Conservation (phyloP, 148 eudicot genomes). For the Chenopodium album region DNA sequence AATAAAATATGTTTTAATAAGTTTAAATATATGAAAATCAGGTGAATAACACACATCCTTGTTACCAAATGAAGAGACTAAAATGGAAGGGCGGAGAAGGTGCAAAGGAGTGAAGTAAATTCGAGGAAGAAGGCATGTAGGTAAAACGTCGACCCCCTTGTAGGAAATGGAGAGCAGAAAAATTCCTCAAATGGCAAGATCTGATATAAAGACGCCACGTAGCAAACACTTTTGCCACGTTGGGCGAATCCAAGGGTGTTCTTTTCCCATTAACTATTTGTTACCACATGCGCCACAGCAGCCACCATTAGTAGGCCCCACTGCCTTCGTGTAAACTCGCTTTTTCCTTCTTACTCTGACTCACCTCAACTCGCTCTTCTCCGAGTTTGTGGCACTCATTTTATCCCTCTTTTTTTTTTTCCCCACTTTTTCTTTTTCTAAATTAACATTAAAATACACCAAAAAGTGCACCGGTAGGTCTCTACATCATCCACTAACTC, state of each 20-base stretch:
- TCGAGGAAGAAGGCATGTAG: no score
- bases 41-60: no score
- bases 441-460: not conserved
- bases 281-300: not conserved
- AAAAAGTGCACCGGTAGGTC: conserved; percentile 21
- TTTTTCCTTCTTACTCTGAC: not conserved
- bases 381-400: conserved; percentile 27
- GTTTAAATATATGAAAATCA: no score
- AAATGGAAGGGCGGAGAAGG: no score
- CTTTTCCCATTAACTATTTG: not conserved
- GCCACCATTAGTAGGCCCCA: not conserved
- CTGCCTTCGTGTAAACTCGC: conserved; percentile 3
- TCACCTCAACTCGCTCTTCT: conserved; percentile 9
- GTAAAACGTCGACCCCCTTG: no score
- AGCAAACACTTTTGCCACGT: conserved; percentile 27
- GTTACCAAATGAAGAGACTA: no score
- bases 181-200: conserved; percentile 3
- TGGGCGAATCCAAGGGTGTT: conserved; percentile 12
- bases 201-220: conserved; percentile 15
- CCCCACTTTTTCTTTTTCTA: not conserved
- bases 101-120: no score
- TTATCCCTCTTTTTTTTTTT: not conserved
- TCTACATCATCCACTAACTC: conserved; percentile 14
- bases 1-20: no score
- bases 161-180: not conserved